Evolutionary conservation across 2,329 filamentous ascomycete species (phyloP).

Genomic region (Aplosporella prunicola): DNA sequence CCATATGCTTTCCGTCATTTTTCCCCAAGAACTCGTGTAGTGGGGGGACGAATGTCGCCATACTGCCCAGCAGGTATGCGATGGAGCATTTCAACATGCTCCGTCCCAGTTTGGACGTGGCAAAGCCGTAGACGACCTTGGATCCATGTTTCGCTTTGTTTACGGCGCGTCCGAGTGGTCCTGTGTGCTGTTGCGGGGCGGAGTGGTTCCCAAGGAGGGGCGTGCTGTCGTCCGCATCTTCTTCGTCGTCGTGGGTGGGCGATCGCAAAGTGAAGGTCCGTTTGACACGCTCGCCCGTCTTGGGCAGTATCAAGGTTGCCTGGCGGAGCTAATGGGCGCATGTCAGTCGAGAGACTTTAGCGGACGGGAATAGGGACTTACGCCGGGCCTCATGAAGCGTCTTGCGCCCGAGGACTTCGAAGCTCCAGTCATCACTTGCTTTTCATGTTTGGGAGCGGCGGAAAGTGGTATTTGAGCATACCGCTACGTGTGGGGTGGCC

Average conservation of each 20-base stretch:
- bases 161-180: conserved; percentile 23
- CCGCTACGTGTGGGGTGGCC: too few relatives aligned
- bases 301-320: conserved; percentile 77
- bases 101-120: conserved; percentile 62
- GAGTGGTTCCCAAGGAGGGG: conserved; percentile 8
- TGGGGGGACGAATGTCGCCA: conserved; percentile 72
- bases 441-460: conserved; percentile 3
- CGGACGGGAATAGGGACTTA: conserved; percentile 17
- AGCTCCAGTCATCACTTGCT: conserved; percentile 11
- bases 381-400: conserved; percentile 28
- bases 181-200: conserved; percentile 24
- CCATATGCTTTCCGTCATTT: conserved; percentile 87
- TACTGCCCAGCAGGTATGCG: conserved; percentile 76
- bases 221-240: conserved; percentile 52
- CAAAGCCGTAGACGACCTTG: conserved; percentile 46
- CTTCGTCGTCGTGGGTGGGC: conserved; percentile 53
- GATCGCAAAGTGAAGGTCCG: conserved; percentile 66
- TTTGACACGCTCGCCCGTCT: conserved; percentile 74
- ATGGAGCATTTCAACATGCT: conserved; percentile 84
- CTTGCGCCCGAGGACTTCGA: conserved; percentile 22
- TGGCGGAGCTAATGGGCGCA: conserved; percentile 53
- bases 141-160: conserved; percentile 28
- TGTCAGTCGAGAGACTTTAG: conserved; percentile 14
- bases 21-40: conserved; percentile 66
- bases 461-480: conserved; percentile 2